Evolutionary conservation across 805 yeast species (phyloP), one percentile per base, ranked within the genome.

Genomic region (Kazachstania viticola): DNA sequence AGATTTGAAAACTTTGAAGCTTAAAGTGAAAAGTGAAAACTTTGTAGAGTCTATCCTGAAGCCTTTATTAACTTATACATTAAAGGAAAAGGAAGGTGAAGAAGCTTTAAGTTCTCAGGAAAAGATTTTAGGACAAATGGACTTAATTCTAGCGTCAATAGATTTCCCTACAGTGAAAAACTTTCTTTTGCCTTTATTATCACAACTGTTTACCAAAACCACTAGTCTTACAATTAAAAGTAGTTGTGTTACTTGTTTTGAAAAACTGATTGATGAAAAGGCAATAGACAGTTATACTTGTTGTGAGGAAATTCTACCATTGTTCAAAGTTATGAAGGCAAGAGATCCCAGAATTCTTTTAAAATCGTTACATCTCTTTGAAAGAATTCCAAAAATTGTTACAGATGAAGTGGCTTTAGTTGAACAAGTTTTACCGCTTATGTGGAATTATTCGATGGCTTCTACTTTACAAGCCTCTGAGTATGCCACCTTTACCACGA

Each of bases 181-280:
- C 43, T 71, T 72, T 21, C 60, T 85, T n/a, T 73, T 81, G 51
- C 94, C 95, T 2, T 58, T 73, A 28, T 62, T 84, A 13, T 70
- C 83, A 28, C 68, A 66, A 28, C 67, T 83, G 6, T 91, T 88
- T 56, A 71, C 84, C 24, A 79, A 83, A 28, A 91, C 98, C 1
- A 82, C 87, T 0, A 73, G 91, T 18, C 62, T 87, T 21, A 73
- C 80, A 4, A 79, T 91, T 17, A 88, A 91, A 47, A 61, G 79
- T 13, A 65, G 72, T 12, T 71, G 91, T 2, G 63, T 84, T 15
- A 59, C 65, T 14, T 65, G 81, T 1, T 75, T 85, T 44, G 64
- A 69, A 11, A 48, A 60, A 29, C 56, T 85, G 45, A 67, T 81
- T 13, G 67, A 63, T 14, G 61, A 65, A 14, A 74, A 75, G 38